These are phyloP conservation scores for Telopea speciosissima DNA, from an alignment of 177 flowering plant genomes.

Conservation along the genomic window DNA sequence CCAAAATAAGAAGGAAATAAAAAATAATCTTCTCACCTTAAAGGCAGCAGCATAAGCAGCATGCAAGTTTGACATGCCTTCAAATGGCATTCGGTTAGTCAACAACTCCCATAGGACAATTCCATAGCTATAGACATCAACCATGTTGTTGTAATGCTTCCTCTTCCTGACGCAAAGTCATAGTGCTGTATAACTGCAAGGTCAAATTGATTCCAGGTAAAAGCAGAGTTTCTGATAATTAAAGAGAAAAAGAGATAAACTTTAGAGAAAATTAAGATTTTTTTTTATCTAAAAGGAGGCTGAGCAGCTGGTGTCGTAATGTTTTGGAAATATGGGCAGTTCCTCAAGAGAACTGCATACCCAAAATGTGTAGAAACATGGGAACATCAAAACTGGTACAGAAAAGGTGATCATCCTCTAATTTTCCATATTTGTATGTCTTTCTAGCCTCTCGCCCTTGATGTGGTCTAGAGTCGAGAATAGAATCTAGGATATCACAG, in stretches of 20 bases:
- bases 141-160: slow-evolving; percentile 94
- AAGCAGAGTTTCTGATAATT: slow-evolving; percentile 12
- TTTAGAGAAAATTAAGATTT: not conserved
- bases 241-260: slow-evolving; percentile 4
- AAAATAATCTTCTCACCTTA: slow-evolving; percentile 45
- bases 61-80: slow-evolving; percentile 95
- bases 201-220: slow-evolving; percentile 18
- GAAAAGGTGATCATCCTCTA: not conserved
- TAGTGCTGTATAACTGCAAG: slow-evolving; percentile 90
- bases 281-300: not conserved
- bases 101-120: slow-evolving; percentile 89
- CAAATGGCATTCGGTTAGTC: too few species aligned
- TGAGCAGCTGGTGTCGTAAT: not conserved
- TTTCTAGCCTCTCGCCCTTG: too few species aligned
- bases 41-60: slow-evolving; percentile 99
- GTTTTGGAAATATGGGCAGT: too few species aligned
- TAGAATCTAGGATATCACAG: too few species aligned
- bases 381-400: not conserved
- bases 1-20: slow-evolving; percentile 25
- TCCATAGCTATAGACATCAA: slow-evolving; percentile 92
- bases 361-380: too few species aligned
- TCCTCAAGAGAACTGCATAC: too few species aligned
- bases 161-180: slow-evolving; percentile 88
- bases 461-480: too few species aligned
- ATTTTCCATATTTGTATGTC: not conserved